A percentile compares a stretch with the other conserved stretches of the same genome.
Conservation (phyloP, 257 asterid genomes). For the Fraxinus americana region DNA sequence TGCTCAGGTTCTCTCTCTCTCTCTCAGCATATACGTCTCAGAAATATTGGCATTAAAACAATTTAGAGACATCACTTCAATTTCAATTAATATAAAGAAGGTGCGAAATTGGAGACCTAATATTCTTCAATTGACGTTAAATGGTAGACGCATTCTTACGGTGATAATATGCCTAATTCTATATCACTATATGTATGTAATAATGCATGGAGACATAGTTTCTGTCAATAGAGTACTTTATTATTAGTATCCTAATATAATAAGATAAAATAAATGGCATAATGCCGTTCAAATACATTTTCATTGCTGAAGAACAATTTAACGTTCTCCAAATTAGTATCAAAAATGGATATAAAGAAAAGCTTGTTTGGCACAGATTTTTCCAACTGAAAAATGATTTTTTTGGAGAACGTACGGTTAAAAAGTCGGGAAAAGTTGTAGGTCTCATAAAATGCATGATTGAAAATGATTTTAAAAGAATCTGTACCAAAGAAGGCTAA, state of each 20-base stretch:
- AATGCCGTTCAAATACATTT: background rate
- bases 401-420: too few relatives aligned
- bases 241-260: background rate
- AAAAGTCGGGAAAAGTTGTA: too few relatives aligned
- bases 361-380: too few relatives aligned
- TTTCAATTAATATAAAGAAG: background rate
- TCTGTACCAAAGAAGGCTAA: too few relatives aligned
- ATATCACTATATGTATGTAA: background rate
- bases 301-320: background rate
- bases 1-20: background rate
- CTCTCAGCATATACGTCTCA: background rate
- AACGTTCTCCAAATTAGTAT: slow-evolving; percentile 10
- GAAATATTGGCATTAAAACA: background rate
- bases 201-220: background rate
- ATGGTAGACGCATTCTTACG: background rate
- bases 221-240: background rate
- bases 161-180: background rate
- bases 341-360: background rate
- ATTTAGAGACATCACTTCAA: background rate
- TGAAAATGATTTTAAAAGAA: too few relatives aligned
- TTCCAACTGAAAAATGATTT: too few relatives aligned
- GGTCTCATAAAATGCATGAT: too few relatives aligned
- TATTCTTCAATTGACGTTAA: background rate
- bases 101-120: background rate
- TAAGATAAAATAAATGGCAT: slow-evolving; percentile 1